Evolutionary conservation across 352 stramenopile genomes (phyloP), one percentile per base, ranked within the genome.

Genomic region (Globisporangium middletonii): DNA sequence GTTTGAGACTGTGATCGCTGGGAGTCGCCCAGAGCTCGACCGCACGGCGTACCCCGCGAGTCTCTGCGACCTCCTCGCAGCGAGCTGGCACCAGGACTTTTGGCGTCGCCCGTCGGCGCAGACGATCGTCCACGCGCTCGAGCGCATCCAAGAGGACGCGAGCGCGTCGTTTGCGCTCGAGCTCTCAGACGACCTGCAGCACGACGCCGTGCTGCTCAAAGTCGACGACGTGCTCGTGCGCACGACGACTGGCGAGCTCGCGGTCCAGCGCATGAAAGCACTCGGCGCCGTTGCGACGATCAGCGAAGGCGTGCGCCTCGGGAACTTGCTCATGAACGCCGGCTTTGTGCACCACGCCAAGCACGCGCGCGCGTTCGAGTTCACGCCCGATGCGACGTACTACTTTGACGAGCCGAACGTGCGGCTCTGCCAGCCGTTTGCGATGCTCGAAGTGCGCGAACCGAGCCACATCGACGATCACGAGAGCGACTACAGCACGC

Each of bases 261-360:
- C 50, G 6, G 57, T 78, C 48, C 49, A 59, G 18, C 62, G 53
- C 11, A 30, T 78, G 38, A 45, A 37, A 1, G 49, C 58, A 12
- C 41, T 62, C 0, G 49, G 60, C 23, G 55, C 60, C 15, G 57
- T 69, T 16, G 46, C 19, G 1, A 51, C 46, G 3, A 47, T 53
- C 9, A n/a, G 50, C 2, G 72, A 80, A 28, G 72, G 59, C 3
- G 47, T 80, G 9, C 72, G 72, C 6, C 26, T 80, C 11, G 69
- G 69, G 2, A 80, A 80, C 44, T 53, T 70, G 50, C 47, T 77
- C 38, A 59, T 80, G 55, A 65, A 77, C 41, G 61, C 63, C 1
- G 64, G 67, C 3, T 62, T 72, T 26, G 26, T 80, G 0, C 72
- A 77, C 41, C 66, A 75, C 50, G 46, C 64, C 35, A 75, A 75